Evolutionary conservation across 805 yeast genomes (phyloP).

Genomic region (Saccharomycopsis oosterbeekiorum): DNA sequence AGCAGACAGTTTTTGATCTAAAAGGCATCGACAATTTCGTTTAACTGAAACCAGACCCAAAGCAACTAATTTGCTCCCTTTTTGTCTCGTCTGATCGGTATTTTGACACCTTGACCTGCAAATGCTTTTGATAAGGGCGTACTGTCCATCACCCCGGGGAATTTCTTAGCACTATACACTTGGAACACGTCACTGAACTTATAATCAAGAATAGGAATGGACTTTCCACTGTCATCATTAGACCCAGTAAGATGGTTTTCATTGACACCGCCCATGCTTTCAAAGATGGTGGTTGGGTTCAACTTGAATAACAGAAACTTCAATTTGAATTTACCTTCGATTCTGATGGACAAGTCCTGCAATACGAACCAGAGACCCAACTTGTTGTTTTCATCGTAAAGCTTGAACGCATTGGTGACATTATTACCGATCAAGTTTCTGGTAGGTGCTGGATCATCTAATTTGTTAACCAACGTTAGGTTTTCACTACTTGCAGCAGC

Average conservation of each 20-base stretch:
- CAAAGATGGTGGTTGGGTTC: conserved; percentile 18
- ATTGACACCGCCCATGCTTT: conserved; percentile 4
- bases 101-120: conserved; percentile 35
- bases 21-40: neutral
- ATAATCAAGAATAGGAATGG: conserved; percentile 22
- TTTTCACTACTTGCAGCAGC: conserved; percentile 11
- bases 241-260: neutral
- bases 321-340: conserved; percentile 33
- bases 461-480: conserved; percentile 18
- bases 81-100: conserved; percentile 31
- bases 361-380: conserved; percentile 35
- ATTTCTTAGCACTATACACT: conserved; percentile 34
- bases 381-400: conserved; percentile 27
- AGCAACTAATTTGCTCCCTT: conserved; percentile 12
- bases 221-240: conserved; percentile 12
- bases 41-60: no score
- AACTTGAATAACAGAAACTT: conserved; percentile 30
- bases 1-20: neutral
- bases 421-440: conserved; percentile 32
- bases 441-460: conserved; percentile 24
- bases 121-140: conserved; percentile 31
- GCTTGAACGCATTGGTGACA: conserved; percentile 31
- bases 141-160: conserved; percentile 36
- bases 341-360: conserved; percentile 33
- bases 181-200: conserved; percentile 28